A percentile compares a stretch with the other conserved stretches of the same genome.
phyloP scores from a whole-genome alignment of 257 asterid species.

The Lithospermum erythrorhizon region DNA sequence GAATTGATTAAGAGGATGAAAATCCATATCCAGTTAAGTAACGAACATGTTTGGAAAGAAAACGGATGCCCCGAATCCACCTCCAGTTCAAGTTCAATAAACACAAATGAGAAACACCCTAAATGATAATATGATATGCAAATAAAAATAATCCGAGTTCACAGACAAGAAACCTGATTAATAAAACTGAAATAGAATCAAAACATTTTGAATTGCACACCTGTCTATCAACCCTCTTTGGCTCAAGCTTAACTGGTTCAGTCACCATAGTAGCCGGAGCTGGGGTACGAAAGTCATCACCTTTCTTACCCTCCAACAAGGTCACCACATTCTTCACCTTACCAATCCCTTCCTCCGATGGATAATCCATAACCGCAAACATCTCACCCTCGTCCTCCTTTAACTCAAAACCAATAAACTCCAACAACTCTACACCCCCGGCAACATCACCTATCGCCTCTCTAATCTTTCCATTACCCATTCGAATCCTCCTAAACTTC shows the following conservation, averaged over 20 bases:
- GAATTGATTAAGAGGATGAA: too few relatives aligned
- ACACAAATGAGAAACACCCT: not conserved
- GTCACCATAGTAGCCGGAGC: constrained; percentile 30
- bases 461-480: constrained; percentile 85
- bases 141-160: not conserved
- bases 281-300: constrained; percentile 22
- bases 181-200: not conserved
- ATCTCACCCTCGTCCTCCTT: constrained; percentile 74
- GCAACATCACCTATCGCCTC: constrained; percentile 72
- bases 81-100: too few relatives aligned
- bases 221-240: constrained; percentile 69
- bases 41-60: too few relatives aligned
- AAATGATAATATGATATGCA: not conserved
- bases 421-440: constrained; percentile 82
- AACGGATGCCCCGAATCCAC: too few relatives aligned
- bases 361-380: constrained; percentile 76
- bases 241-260: constrained; percentile 37
- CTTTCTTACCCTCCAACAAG: constrained; percentile 52
- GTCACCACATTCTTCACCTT: constrained; percentile 34
- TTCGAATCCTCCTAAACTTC: constrained; percentile 78
- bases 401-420: constrained; percentile 61
- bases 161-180: not conserved
- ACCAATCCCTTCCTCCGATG: constrained; percentile 36
- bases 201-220: constrained; percentile 20
- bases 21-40: too few relatives aligned